phyloP scores from a whole-genome alignment of 495 filamentous ascomycete genomes.

The Penicillium robsamsonii region DNA sequence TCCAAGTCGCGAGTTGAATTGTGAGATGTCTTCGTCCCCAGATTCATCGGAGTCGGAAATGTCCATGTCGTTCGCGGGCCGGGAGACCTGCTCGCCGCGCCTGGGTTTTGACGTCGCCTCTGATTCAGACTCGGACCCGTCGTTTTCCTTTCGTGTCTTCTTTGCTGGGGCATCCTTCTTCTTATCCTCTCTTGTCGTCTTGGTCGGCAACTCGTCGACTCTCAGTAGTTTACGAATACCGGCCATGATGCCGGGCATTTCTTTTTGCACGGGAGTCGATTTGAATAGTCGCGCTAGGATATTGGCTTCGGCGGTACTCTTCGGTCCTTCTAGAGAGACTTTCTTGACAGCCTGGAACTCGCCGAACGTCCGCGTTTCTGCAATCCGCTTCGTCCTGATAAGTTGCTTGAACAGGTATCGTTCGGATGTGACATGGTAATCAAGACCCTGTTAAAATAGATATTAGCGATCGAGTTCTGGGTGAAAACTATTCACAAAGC shows the following conservation, averaged over 20 bases:
- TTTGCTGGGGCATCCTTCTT: slow-evolving; percentile 24
- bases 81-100: slow-evolving; percentile 19
- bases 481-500: background rate
- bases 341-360: slow-evolving; percentile 36
- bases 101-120: slow-evolving; percentile 16
- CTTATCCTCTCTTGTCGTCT: slow-evolving; percentile 22
- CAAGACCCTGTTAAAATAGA: slow-evolving; percentile 46
- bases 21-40: slow-evolving; percentile 40
- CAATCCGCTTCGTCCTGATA: slow-evolving; percentile 68
- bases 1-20: slow-evolving; percentile 56
- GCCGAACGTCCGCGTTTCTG: slow-evolving; percentile 48
- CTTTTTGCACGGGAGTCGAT: slow-evolving; percentile 68
- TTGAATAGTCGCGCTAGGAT: slow-evolving; percentile 80
- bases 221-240: slow-evolving; percentile 62
- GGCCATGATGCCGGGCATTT: slow-evolving; percentile 58
- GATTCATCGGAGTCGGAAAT: slow-evolving; percentile 35
- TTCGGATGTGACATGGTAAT: slow-evolving; percentile 62
- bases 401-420: slow-evolving; percentile 73
- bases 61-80: slow-evolving; percentile 21
- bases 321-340: slow-evolving; percentile 34
- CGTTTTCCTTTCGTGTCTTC: slow-evolving; percentile 12
- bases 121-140: slow-evolving; percentile 12
- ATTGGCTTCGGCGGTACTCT: slow-evolving; percentile 60
- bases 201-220: slow-evolving; percentile 47
- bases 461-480: background rate